Base-by-base conservation (phyloP, 495 filamentous ascomycete genomes). In the Trichoderma asperelloides region DNA sequence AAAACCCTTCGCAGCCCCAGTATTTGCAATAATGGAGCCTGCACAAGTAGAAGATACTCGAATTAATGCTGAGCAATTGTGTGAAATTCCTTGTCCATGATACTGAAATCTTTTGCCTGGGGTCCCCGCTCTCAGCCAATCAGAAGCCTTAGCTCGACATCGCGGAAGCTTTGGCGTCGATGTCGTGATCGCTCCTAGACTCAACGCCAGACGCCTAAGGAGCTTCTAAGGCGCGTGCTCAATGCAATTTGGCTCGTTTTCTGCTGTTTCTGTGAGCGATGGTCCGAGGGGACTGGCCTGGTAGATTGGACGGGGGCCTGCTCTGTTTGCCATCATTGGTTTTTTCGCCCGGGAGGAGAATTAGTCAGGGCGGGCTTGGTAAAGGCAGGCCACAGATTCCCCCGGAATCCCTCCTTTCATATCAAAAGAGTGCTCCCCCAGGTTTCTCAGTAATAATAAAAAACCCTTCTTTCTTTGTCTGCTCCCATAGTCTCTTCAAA, bases 81-180 rank as follows among this genome's bases (percentile, higher is more conserved):
- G 11, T 39, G 62, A 1, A n/a, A 23, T n/a, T 2, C 16, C 30
- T 3, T 16, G 62, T 64, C 30, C 18, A 40, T 25, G 40, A 25
- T 64, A 64, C 62, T 13, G 23, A 11, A n/a, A 23, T 39, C 62
- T 11, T n/a, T 6, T 11, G 33, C 40, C 33, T n/a, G 40, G 39
- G 39, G 64, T 25, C 21, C 39, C 64, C 64, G 21, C 30, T 18
- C 1, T 68, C 37, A 63, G 65, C 74, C 76, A 78, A 78, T 78
- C 70, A 75, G 57, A 60, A 39, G 1, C 33, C 51, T 67, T 66
- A 64, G 60, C 70, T 62, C 68, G 66, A 60, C 43, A 69, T 69
- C 69, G 70, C 72, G 69, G 70, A 68, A 68, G 70, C 45, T 67
- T 68, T 78, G 76, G 74, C 72, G 74, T 64, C 71, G 76, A 78